These are phyloP conservation scores for Phytophthora nicotianae DNA, from an alignment of 352 stramenopile genomes.

Conservation along the genomic window DNA sequence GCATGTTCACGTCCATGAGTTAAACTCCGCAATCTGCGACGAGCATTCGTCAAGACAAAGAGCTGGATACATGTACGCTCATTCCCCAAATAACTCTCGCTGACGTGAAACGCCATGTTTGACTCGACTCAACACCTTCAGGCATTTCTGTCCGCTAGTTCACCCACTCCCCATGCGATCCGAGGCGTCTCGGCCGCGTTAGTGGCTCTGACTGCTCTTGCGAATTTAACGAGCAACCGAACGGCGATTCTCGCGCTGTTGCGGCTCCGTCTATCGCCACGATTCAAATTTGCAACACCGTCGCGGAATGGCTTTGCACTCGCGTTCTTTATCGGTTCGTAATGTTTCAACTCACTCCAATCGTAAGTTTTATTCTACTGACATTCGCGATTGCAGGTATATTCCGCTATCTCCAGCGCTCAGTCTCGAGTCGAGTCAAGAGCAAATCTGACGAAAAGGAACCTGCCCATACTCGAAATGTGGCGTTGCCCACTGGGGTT, in stretches of 20 bases:
- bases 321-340: constrained; percentile 57
- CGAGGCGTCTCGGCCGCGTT: constrained; percentile 34
- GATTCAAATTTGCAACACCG: constrained; percentile 26
- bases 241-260: constrained; percentile 30
- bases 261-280: constrained; percentile 11
- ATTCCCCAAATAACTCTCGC: constrained; percentile 3
- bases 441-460: not conserved
- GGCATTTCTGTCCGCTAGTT: constrained; percentile 6
- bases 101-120: constrained; percentile 14
- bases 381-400: constrained; percentile 21
- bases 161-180: constrained; percentile 31
- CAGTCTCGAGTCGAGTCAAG: constrained; percentile 19
- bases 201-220: constrained; percentile 25
- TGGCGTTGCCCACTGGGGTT: constrained; percentile 4
- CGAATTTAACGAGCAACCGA: constrained; percentile 36
- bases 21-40: constrained; percentile 1
- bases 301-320: constrained; percentile 48
- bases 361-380: not conserved
- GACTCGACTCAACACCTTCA: constrained; percentile 12
- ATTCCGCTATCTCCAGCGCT: constrained; percentile 45
- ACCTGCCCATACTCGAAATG: not conserved
- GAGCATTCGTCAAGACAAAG: not conserved
- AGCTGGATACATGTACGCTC: not conserved
- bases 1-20: constrained; percentile 7
- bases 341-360: not conserved